Evolutionary conservation across 169 alveolate genomes (phyloP).

Genomic region (Cryptosporidium viatorum): DNA sequence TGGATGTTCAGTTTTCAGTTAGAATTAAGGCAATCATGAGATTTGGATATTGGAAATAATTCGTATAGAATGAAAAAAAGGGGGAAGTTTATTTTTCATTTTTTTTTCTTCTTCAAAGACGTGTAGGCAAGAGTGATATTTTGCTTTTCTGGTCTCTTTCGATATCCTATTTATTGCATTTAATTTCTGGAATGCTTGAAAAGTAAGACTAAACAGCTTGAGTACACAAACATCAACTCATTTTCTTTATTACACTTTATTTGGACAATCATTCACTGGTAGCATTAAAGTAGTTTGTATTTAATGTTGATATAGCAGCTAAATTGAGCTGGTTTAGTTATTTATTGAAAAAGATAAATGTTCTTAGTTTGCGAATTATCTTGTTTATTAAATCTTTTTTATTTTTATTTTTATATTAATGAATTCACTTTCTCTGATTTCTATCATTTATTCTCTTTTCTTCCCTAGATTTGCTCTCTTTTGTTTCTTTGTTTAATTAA

Average conservation of each 20-base stretch:
- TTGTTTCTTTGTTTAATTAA: no score
- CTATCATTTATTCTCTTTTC: no score
- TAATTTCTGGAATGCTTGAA: no score
- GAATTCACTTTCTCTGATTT: not conserved
- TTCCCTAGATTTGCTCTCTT: no score
- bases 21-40: not conserved
- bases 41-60: not conserved
- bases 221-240: no score
- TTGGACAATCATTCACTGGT: not conserved
- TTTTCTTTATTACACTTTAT: not conserved
- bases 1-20: not conserved
- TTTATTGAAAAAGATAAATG: not conserved
- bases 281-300: not conserved
- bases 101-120: not conserved
- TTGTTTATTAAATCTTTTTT: no score
- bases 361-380: not conserved
- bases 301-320: not conserved
- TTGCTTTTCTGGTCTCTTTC: not conserved
- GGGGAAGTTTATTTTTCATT: no score
- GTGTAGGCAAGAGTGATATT: not conserved
- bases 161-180: not conserved
- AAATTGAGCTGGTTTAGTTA: not conserved
- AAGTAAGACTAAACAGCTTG: no score
- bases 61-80: not conserved
- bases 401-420: no score